Base-by-base conservation (phyloP, 2,329 filamentous ascomycete species). In the Fusarium pininemorale region DNA sequence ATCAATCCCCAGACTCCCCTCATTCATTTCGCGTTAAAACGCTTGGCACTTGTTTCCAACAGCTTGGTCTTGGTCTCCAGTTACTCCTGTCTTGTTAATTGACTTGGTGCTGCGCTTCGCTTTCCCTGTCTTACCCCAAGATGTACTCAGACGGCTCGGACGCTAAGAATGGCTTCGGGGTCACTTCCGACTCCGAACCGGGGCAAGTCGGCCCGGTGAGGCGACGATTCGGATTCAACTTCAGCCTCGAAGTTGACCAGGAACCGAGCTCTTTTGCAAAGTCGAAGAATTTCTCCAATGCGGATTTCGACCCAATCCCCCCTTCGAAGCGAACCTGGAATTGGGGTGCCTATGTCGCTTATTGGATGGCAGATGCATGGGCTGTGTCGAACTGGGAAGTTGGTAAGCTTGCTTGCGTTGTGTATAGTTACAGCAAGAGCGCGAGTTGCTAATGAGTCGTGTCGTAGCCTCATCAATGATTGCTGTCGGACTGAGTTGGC, bases 311-410 rank as follows among this genome's bases (percentile, higher is more conserved):
- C 35, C 60, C 60, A 11, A 63, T 63, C 32, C 60, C 60, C 1
- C 60, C 60, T 48, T 63, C 60, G 18, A 63, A 63, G 60, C 41
- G 60, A 35, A 63, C 60, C 16, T 63, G 60, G 60, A 47, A 58
- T 28, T 63, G 60, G 60, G 60, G 60, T n/a, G 60, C 60, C 35
- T 63, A 41, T n/a, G 60, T 63, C 13, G 60, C 60, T 1, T 63
- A 63, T 58, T 63, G 60, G 60, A 63, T 63, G 60, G 60, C 60
- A n/a, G 60, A 63, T 48, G 60, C 60, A 12, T 63, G 60, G 60
- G 60, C 60, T 41, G 60, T 63, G 26, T 63, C 60, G 26, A 63
- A 63, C 51, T 63, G 60, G 60, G 60, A 63, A 58, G 60, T 63
- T 15, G 60, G 60, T 63, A 63, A 63, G 60, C 7, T 58, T 57